Percentiles rank a stretch among this genome's conserved stretches.
These are phyloP conservation scores for Prunella vulgaris DNA, from an alignment of 257 asterid genomes.

Conservation along the genomic window DNA sequence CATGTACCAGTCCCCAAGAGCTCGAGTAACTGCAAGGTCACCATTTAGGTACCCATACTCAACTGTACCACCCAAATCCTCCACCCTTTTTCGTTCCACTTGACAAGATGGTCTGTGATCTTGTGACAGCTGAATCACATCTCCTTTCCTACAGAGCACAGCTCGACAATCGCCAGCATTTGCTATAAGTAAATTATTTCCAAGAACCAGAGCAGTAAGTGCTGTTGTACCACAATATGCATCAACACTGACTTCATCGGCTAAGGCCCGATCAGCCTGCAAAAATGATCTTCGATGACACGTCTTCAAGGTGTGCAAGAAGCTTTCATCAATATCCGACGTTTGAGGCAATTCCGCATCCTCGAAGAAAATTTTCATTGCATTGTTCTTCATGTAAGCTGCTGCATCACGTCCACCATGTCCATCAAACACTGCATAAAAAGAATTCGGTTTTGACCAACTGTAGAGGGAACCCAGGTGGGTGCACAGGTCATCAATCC, in stretches of 20 bases:
- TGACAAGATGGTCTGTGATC: slow-evolving; percentile 76
- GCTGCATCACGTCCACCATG: slow-evolving; percentile 95
- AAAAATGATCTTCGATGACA: slow-evolving; percentile 57
- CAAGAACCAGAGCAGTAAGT: slow-evolving; percentile 69
- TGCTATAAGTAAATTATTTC: slow-evolving; percentile 66
- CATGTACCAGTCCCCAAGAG: slow-evolving; percentile 97
- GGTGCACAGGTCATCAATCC: slow-evolving; percentile 62
- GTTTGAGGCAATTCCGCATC: slow-evolving; percentile 60
- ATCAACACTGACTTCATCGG: slow-evolving; percentile 51
- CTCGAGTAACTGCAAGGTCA: slow-evolving; percentile 83
- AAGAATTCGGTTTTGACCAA: slow-evolving; percentile 72
- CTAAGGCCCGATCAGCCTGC: slow-evolving; percentile 71
- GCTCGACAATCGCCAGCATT: slow-evolving; percentile 98
- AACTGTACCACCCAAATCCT: slow-evolving; percentile 70
- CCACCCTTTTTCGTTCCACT: slow-evolving; percentile 65
- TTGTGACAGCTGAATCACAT: slow-evolving; percentile 80
- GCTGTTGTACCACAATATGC: slow-evolving; percentile 89
- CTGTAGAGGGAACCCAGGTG: slow-evolving; percentile 51
- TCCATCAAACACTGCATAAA: slow-evolving; percentile 91
- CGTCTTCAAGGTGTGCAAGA: slow-evolving; percentile 52
- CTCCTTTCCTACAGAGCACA: slow-evolving; percentile 79
- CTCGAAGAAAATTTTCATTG: slow-evolving; percentile 62
- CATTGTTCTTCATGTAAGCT: slow-evolving; percentile 59
- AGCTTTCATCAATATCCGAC: slow-evolving; percentile 47
- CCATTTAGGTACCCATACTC: slow-evolving; percentile 83